Evolutionary conservation across 169 alveolate species (phyloP).

Genomic region (Cyclospora cayetanensis): DNA sequence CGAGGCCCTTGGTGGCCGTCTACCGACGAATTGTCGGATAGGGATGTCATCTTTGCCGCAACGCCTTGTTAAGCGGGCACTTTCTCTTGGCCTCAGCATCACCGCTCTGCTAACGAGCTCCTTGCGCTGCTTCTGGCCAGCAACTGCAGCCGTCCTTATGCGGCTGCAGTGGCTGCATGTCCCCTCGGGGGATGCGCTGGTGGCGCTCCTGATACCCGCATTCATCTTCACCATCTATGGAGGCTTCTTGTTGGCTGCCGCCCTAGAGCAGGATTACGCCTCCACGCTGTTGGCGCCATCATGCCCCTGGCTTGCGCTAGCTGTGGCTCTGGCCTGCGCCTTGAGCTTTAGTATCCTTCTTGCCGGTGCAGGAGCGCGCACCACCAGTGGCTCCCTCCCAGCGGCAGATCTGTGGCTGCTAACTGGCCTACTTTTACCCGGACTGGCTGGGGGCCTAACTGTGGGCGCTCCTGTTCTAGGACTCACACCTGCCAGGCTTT

Average conservation of each 20-base stretch:
- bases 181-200: slow-evolving; percentile 41
- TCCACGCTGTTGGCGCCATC: not conserved
- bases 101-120: too few species aligned
- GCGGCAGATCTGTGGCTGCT: slow-evolving; percentile 39
- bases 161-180: slow-evolving; percentile 52
- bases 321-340: slow-evolving; percentile 39
- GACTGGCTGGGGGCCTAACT: slow-evolving; percentile 10
- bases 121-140: too few species aligned
- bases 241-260: slow-evolving; percentile 25
- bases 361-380: slow-evolving; percentile 6
- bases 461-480: slow-evolving; percentile 23
- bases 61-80: too few species aligned
- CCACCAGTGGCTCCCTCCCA: not conserved
- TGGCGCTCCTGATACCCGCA: slow-evolving; percentile 57
- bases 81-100: too few species aligned
- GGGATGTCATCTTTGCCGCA: too few species aligned
- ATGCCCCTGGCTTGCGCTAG: not conserved
- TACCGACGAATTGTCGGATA: too few species aligned
- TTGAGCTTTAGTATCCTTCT: slow-evolving; percentile 21
- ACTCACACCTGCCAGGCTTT: slow-evolving; percentile 23
- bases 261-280: not conserved
- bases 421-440: slow-evolving; percentile 34
- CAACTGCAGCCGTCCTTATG: too few species aligned
- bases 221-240: slow-evolving; percentile 44
- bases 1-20: too few species aligned